A percentile compares a stretch with the other conserved stretches of the same genome.
Evolutionary conservation across 345 rosid genomes (phyloP).

Genomic region (Durio zibethinus): DNA sequence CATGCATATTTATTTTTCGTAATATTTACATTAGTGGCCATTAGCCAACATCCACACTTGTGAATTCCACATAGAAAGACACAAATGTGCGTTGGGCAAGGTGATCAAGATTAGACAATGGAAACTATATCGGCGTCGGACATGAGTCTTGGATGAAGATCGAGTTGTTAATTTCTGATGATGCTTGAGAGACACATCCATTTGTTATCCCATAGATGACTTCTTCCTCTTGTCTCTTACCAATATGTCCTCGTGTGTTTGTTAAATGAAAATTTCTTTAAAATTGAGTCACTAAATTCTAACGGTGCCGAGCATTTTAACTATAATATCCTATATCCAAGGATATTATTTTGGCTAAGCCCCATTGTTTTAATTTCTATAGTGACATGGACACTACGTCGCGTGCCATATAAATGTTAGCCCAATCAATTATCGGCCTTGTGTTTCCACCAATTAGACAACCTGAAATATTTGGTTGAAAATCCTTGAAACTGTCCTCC

Average conservation of each 20-base stretch:
- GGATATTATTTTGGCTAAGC: not conserved
- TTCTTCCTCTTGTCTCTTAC: not conserved
- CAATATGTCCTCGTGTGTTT: not conserved
- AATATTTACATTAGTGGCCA: too few relatives aligned
- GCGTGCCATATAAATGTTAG: constrained; percentile 3
- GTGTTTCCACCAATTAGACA: constrained; percentile 11
- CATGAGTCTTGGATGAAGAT: not conserved
- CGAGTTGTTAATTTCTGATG: not conserved
- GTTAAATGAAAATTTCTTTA: not conserved
- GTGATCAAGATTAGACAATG: not conserved
- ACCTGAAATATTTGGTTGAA: not conserved
- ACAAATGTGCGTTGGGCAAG: not conserved
- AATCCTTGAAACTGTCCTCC: not conserved
- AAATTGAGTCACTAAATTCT: not conserved
- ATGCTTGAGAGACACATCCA: not conserved
- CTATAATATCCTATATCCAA: not conserved
- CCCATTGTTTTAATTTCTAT: not conserved
- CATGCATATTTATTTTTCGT: not conserved
- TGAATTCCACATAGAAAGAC: not conserved
- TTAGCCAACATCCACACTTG: too few relatives aligned
- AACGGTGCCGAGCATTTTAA: not conserved
- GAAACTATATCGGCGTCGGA: not conserved
- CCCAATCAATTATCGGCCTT: constrained; percentile 22
- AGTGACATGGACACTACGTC: constrained; percentile 18
- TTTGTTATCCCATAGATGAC: not conserved